A percentile compares a stretch with the other conserved stretches of the same genome.
These are phyloP conservation scores for Cinnamomum chago DNA, from an alignment of 164 flowering plant genomes.

Conservation along the genomic window DNA sequence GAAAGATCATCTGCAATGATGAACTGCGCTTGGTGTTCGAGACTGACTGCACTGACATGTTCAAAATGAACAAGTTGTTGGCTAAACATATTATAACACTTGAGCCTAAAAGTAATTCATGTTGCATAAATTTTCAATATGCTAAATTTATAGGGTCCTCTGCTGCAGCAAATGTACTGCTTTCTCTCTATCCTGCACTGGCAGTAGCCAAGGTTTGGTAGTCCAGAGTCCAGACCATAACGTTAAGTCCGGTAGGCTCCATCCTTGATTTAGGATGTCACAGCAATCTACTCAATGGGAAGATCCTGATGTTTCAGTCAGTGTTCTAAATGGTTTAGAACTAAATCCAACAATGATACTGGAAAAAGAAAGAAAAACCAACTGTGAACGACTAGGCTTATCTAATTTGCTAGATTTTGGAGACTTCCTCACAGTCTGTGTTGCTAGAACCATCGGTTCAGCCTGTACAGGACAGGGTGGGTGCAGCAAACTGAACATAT, in stretches of 20 bases:
- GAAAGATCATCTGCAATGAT: conserved; percentile 93
- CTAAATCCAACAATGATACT: background rate
- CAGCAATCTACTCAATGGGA: background rate
- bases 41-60: conserved; percentile 96
- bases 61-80: conserved; percentile 68
- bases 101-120: conserved; percentile 66
- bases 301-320: background rate
- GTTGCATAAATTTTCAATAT: background rate
- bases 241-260: background rate
- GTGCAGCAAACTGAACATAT: background rate
- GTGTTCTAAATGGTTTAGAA: background rate
- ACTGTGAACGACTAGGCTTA: background rate
- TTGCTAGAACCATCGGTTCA: background rate
- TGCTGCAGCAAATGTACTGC: background rate
- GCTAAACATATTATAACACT: conserved; percentile 63
- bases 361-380: background rate
- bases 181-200: background rate
- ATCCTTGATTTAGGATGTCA: background rate
- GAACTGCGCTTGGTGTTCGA: conserved; percentile 81
- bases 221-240: background rate
- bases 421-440: background rate
- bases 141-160: background rate
- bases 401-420: background rate
- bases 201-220: background rate
- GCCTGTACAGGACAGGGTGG: background rate